Evolutionary conservation across 2,329 filamentous ascomycete species (phyloP).

Genomic region (Capronia epimyces): DNA sequence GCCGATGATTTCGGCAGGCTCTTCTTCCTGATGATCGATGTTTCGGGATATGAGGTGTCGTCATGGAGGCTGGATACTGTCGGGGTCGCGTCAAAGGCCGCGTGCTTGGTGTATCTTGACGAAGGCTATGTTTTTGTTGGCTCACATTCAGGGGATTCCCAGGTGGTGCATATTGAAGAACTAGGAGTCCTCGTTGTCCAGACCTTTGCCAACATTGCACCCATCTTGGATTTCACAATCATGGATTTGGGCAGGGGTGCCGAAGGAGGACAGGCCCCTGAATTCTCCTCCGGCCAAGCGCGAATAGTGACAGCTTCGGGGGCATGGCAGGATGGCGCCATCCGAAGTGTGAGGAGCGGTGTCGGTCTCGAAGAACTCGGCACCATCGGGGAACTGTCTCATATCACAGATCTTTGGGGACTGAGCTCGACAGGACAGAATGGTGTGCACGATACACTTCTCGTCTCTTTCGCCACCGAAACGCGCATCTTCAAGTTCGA

Average conservation of each 20-base stretch:
- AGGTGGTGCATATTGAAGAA: conserved; percentile 63
- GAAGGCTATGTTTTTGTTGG: conserved; percentile 73
- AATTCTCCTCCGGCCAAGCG: conserved; percentile 92
- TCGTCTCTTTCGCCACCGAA: conserved; percentile 76
- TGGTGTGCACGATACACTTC: conserved; percentile 59
- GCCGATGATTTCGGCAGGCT: conserved; percentile 86
- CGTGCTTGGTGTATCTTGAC: conserved; percentile 71
- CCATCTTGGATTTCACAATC: conserved; percentile 86
- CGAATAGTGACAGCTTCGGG: conserved; percentile 90
- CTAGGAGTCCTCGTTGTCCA: conserved; percentile 65
- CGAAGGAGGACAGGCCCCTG: conserved; percentile 71
- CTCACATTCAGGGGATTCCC: conserved; percentile 88
- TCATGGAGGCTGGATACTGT: conserved; percentile 66
- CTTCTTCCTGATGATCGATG: conserved; percentile 70
- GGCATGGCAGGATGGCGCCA: conserved; percentile 77
- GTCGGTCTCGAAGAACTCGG: conserved; percentile 87
- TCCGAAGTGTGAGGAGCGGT: conserved; percentile 86
- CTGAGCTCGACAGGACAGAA: conserved; percentile 50
- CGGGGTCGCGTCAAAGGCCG: conserved; percentile 67
- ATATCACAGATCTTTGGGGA: conserved; percentile 68
- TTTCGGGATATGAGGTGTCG: conserved; percentile 62
- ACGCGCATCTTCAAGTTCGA: conserved; percentile 78
- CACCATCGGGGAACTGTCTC: conserved; percentile 70
- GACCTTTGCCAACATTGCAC: conserved; percentile 76
- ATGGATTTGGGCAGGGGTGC: conserved; percentile 92